A percentile compares a stretch with the other conserved stretches of the same genome.
These are phyloP conservation scores for Phytopythium delawarense DNA, from an alignment of 352 stramenopile genomes.

Conservation along the genomic window DNA sequence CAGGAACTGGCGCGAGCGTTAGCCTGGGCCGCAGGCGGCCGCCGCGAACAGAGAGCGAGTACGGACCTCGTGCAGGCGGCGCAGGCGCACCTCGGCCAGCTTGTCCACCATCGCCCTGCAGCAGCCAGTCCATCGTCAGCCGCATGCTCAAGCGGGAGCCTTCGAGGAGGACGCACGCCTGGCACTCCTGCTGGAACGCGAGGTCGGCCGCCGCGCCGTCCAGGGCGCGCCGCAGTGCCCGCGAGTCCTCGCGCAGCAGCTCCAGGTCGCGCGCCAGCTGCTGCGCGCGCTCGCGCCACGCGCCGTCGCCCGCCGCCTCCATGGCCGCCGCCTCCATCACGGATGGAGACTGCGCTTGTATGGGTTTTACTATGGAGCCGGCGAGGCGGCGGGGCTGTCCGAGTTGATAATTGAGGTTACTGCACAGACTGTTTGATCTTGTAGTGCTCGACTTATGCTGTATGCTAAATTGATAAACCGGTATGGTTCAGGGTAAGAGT, in stretches of 20 bases:
- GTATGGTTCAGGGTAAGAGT: not conserved
- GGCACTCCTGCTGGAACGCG: constrained; percentile 29
- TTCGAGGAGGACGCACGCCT: constrained; percentile 21
- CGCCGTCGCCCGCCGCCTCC: not conserved
- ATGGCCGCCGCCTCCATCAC: constrained; percentile 1
- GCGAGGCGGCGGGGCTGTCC: not conserved
- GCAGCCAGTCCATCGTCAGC: constrained; percentile 1
- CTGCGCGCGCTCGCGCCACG: constrained; percentile 8
- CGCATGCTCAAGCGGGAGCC: not conserved
- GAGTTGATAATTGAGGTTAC: not conserved
- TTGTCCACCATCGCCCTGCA: constrained; percentile 41
- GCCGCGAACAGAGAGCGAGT: constrained; percentile 1
- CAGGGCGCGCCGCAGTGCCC: constrained; percentile 27
- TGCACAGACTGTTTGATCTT: too few relatives aligned
- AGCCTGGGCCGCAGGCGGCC: not conserved
- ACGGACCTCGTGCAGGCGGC: constrained; percentile 33
- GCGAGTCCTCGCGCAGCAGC: constrained; percentile 31
- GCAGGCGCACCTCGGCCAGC: constrained; percentile 38
- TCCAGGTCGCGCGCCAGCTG: constrained; percentile 28
- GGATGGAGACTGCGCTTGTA: not conserved
- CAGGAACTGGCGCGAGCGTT: constrained; percentile 22
- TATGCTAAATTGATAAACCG: too few relatives aligned
- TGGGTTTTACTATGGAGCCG: not conserved
- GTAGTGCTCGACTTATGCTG: too few relatives aligned
- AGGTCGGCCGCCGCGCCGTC: constrained; percentile 31